Evolutionary conservation across 2,329 filamentous ascomycete species (phyloP).

Genomic region (Colletotrichum limetticola): DNA sequence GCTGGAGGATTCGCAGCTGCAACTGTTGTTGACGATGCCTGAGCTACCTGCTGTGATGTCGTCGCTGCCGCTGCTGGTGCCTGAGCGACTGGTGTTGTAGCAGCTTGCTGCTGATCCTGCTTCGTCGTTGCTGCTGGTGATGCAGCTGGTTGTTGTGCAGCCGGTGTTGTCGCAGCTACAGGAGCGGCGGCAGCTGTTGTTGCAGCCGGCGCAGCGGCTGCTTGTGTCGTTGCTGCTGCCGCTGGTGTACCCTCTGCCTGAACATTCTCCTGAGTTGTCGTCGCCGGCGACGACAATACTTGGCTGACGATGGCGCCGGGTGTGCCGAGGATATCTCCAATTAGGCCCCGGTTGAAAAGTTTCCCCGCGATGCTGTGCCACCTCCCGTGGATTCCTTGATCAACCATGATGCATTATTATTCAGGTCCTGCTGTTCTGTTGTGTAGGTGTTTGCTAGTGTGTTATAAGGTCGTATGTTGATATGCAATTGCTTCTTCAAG

Average conservation of each 20-base stretch:
- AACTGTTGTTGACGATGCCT: background rate
- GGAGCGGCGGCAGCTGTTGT: constrained; percentile 16
- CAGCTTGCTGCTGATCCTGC: constrained; percentile 2
- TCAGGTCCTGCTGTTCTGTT: constrained; percentile 1
- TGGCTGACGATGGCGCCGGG: constrained; percentile 16
- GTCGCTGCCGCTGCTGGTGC: background rate
- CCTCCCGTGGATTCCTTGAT: constrained; percentile 11
- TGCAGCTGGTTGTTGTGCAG: background rate
- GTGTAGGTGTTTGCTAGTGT: background rate
- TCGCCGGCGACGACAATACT: constrained; percentile 24
- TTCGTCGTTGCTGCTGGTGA: constrained; percentile 5
- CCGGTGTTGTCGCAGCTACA: background rate
- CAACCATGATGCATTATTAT: constrained; percentile 28
- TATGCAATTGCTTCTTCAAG: background rate
- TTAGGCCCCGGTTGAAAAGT: constrained; percentile 12
- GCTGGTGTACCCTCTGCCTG: background rate
- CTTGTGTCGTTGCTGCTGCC: background rate
- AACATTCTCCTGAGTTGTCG: constrained; percentile 4
- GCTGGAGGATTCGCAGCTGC: background rate
- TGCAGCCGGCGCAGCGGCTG: constrained; percentile 4
- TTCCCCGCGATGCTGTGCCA: background rate
- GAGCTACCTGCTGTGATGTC: background rate
- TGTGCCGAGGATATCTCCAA: constrained; percentile 15
- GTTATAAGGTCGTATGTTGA: background rate
- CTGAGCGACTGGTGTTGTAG: background rate